Conservation (phyloP, 2,329 filamentous ascomycete genomes). For the Fusarium papillatum region DNA sequence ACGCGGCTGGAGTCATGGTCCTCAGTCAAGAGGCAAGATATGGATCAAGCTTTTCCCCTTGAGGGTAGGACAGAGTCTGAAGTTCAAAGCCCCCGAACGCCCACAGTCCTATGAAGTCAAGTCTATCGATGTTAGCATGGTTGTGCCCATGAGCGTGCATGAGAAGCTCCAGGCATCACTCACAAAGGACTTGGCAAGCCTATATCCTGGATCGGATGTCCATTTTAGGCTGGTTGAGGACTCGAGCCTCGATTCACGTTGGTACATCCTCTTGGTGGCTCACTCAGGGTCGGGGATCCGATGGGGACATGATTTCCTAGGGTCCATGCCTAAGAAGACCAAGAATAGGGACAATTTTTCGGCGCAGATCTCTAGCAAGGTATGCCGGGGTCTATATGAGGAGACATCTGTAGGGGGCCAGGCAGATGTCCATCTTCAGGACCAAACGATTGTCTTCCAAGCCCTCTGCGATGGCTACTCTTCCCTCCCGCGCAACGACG, state of each 20-base stretch:
- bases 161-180: constrained; percentile 57
- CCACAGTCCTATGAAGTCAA: constrained; percentile 53
- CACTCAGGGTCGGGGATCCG: constrained; percentile 58
- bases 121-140: constrained; percentile 63
- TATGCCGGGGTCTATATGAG: constrained; percentile 59
- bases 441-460: constrained; percentile 73
- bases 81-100: constrained; percentile 45
- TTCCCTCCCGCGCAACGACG: constrained; percentile 54
- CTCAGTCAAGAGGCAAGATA: constrained; percentile 56
- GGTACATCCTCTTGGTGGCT: constrained; percentile 71
- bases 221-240: constrained; percentile 63
- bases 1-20: constrained; percentile 66
- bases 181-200: constrained; percentile 51
- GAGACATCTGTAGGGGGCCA: constrained; percentile 60
- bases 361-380: constrained; percentile 57
- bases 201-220: constrained; percentile 60
- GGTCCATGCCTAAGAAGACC: constrained; percentile 57
- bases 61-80: constrained; percentile 51
- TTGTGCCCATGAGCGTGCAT: constrained; percentile 61
- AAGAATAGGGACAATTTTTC: constrained; percentile 47
- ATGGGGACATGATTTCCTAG: constrained; percentile 63
- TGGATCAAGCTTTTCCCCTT: constrained; percentile 56
- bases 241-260: constrained; percentile 62
- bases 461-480: constrained; percentile 67
- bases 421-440: constrained; percentile 71